Base-by-base conservation (phyloP, 345 rosid species). In the Reutealis trisperma region DNA sequence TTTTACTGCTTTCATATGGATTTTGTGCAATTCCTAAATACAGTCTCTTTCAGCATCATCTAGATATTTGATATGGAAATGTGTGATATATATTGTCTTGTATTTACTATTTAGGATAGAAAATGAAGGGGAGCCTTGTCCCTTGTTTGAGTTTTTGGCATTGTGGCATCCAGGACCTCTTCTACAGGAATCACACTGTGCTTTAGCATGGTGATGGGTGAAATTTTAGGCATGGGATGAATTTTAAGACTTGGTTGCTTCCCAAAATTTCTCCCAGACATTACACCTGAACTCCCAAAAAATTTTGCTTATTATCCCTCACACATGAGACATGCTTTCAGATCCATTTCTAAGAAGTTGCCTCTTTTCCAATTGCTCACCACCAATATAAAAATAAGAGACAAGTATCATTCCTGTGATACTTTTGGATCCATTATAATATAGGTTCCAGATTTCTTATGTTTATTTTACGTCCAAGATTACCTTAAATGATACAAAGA, bases 81-180 rank as follows among this genome's bases (percentile, higher is more conserved):
- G 15, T 47, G 27, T 68, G 19, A 55, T n/a, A n/a, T n/a, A n/a
- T n/a, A n/a, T n/a, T 47, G 54, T 15, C 21, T 32, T 63, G 45
- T 37, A 37, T 37, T 5, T 37, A 37, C 41, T 51, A 30, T 55
- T 58, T 47, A 42, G 57, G 15, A 22, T 34, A 9, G 64, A 49
- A 47, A 51, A 58, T 52, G 85, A 77, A 75, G 84, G 78, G 83
- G 77, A 78, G 83, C 87, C 80, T 64, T 86, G 83, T 63, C 74
- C 78, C 75, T 69, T 77, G 85, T 82, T 73, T 32, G 25, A 81
- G 70, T 27, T 55, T 77, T 59, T 77, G 49, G 86, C 83, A 78
- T 21, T 51, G 73, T 77, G 83, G 82, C 82, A 66, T 68, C 86
- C 58, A 63, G 65, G 67, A 49, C 77, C 86, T 80, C 83, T 75